Base-by-base conservation (phyloP, 2,329 filamentous ascomycete species). In the Diaporthe citriasiana region DNA sequence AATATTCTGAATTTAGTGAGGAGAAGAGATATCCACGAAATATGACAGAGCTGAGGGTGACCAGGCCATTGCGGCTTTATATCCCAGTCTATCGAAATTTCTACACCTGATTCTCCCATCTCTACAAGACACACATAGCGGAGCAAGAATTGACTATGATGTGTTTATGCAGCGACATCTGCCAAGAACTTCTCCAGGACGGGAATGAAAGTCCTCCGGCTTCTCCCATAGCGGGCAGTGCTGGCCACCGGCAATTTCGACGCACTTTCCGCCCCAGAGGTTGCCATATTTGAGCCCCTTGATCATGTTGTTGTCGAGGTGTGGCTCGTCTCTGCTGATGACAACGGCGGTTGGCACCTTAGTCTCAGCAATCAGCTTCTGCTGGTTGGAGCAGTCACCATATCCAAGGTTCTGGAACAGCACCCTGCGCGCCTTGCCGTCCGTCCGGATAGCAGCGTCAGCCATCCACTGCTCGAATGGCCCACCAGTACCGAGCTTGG, bases 221-320 rank as follows among this genome's bases (percentile, higher is more conserved):
- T 57, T 57, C 19, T 35, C 30, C 55, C 55, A 57, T 19, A 35
- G 6, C 10, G 55, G 55, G 55, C 33, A 19, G 33, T 57, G 55
- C 55, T 57, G 17, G 19, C 19, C 55, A n/a, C 55, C 33, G 19
- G 19, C 55, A 19, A 57, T 35, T 33, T 57, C 55, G 1, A 57
- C 10, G 33, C 9, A 19, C 30, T 57, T 35, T 9, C 55, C 55
- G 12, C 22, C 22, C 55, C 55, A 57, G 8, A 57, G 55, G 33
- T 57, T 57, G 19, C 55, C 55, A 33, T 57, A n/a, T 33, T 56
- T 56, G 53, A 56, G 30, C 1, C 30, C 19, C 53, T 56, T 56
- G 53, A 56, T 56, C 53, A 35, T 56, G 19, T 35, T 56, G 19
- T 56, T 35, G 53, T 56, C 53, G 53, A 56, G 30, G n/a, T 56